phyloP scores from a whole-genome alignment of 768 basidiomycete species.

The Tylopilus intermedius region DNA sequence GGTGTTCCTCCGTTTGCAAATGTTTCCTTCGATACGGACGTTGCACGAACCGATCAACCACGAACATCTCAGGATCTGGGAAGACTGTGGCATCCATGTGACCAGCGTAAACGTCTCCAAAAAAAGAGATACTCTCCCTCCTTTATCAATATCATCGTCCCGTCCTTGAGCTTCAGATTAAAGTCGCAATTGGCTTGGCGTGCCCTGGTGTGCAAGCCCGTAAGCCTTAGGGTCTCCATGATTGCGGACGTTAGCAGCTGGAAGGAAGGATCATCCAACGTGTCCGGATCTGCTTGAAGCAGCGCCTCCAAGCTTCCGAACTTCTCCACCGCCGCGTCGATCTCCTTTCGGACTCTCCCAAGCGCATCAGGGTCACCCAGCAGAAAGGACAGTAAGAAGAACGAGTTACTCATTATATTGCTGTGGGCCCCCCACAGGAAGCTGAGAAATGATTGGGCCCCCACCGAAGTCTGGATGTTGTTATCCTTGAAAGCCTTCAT shows the following conservation, averaged over 20 bases:
- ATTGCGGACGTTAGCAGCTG: conserved; percentile 21
- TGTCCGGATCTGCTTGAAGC: conserved; percentile 7
- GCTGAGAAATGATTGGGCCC: conserved; percentile 15
- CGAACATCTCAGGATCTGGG: conserved; percentile 11
- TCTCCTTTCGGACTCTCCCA: conserved; percentile 41
- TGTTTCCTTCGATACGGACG: conserved; percentile 11
- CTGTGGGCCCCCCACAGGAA: conserved; percentile 22
- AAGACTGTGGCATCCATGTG: conserved; percentile 18
- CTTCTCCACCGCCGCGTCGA: conserved; percentile 31
- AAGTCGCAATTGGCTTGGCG: conserved; percentile 18
- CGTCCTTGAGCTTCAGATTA: conserved; percentile 8
- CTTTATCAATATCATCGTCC: conserved; percentile 11
- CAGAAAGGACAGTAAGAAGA: conserved; percentile 26
- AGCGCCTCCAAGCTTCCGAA: conserved; percentile 13
- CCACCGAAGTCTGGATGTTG: conserved; percentile 13
- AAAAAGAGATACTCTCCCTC: conserved; percentile 20
- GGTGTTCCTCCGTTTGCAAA: conserved; percentile 9
- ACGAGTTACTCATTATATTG: conserved; percentile 18
- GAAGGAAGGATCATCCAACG: conserved; percentile 18
- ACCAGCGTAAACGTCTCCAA: conserved; percentile 14
- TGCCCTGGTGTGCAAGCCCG: conserved; percentile 12
- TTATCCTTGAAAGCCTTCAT: conserved; percentile 17
- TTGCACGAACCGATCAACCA: conserved; percentile 19
- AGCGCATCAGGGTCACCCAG: conserved; percentile 41
- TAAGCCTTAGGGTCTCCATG: conserved; percentile 27